Percentiles rank a stretch among this genome's conserved stretches.
Evolutionary conservation across 192 early-diverging fungal species (phyloP).

Genomic region (Dispira simplex): DNA sequence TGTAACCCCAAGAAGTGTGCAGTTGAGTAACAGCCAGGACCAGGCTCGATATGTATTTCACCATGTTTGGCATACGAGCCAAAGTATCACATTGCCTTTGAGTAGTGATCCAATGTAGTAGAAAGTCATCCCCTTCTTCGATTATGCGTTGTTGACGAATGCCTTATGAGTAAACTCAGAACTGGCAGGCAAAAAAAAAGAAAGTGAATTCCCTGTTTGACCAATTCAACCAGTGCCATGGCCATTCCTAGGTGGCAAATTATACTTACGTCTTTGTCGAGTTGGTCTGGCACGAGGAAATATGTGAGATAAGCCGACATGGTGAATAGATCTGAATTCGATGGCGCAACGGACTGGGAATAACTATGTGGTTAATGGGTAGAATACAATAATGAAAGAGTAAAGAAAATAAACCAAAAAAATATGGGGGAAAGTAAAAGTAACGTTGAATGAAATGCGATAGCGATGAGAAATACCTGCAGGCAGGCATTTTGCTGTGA

Average conservation of each 20-base stretch:
- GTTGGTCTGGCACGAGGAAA: neutral
- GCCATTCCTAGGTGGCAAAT: neutral
- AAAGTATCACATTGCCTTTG: neutral
- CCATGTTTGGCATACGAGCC: no score
- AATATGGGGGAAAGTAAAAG: neutral
- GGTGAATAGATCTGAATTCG: neutral
- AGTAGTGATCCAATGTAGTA: neutral
- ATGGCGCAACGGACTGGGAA: neutral
- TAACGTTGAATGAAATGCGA: neutral
- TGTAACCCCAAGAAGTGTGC: no score
- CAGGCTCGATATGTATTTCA: no score
- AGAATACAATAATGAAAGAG: neutral
- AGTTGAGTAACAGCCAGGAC: no score
- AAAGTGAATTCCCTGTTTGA: neutral
- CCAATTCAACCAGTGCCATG: neutral
- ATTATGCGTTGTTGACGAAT: neutral
- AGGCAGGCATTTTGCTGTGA: no score
- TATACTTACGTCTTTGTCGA: slow-evolving; percentile 4
- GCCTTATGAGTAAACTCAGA: neutral
- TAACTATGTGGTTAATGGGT: no score
- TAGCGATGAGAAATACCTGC: neutral
- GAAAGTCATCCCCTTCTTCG: neutral
- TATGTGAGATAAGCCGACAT: neutral
- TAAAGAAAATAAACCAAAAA: neutral
- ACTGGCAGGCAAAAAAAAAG: neutral